phyloP scores from a whole-genome alignment of 2,329 filamentous ascomycete genomes.

The Pezicula radicicola region DNA sequence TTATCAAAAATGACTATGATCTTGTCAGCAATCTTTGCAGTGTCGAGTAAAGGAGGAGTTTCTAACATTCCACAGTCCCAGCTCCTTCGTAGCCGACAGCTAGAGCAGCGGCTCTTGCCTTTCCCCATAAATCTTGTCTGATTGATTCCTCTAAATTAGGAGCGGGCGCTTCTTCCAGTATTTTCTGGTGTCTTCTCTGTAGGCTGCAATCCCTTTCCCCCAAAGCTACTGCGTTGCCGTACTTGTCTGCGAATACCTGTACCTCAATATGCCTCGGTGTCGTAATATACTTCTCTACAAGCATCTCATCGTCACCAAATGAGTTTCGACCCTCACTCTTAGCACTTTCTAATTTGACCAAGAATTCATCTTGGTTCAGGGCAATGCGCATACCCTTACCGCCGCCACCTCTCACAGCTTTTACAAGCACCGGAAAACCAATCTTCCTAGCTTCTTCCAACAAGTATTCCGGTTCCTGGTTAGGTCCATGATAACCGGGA shows the following conservation, averaged over 20 bases:
- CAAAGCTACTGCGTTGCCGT: slow-evolving; percentile 76
- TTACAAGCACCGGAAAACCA: slow-evolving; percentile 69
- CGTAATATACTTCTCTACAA: slow-evolving; percentile 81
- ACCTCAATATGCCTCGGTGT: slow-evolving; percentile 84
- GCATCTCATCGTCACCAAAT: slow-evolving; percentile 81
- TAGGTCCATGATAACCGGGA: slow-evolving; percentile 86
- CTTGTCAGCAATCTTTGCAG: slow-evolving; percentile 34
- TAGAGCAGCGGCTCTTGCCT: slow-evolving; percentile 62
- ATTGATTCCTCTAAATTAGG: slow-evolving; percentile 60
- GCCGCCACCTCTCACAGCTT: slow-evolving; percentile 77
- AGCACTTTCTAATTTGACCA: slow-evolving; percentile 67
- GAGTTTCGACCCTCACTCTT: slow-evolving; percentile 73
- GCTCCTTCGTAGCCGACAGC: slow-evolving; percentile 87
- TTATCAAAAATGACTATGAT: slow-evolving; percentile 80
- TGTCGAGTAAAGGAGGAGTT: slow-evolving; percentile 37
- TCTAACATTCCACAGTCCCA: slow-evolving; percentile 81
- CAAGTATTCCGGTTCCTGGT: slow-evolving; percentile 66
- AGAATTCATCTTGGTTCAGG: slow-evolving; percentile 63
- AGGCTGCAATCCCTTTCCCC: slow-evolving; percentile 88
- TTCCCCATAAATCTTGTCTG: slow-evolving; percentile 60
- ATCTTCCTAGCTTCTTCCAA: slow-evolving; percentile 69
- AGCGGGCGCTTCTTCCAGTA: slow-evolving; percentile 84
- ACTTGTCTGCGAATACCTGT: slow-evolving; percentile 82
- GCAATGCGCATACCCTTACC: slow-evolving; percentile 85
- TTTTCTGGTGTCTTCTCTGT: slow-evolving; percentile 85